A percentile compares a stretch with the other conserved stretches of the same genome.
Conservation (phyloP, 192 early-diverging fungal genomes). For the Phlyctochytrium arcticum region DNA sequence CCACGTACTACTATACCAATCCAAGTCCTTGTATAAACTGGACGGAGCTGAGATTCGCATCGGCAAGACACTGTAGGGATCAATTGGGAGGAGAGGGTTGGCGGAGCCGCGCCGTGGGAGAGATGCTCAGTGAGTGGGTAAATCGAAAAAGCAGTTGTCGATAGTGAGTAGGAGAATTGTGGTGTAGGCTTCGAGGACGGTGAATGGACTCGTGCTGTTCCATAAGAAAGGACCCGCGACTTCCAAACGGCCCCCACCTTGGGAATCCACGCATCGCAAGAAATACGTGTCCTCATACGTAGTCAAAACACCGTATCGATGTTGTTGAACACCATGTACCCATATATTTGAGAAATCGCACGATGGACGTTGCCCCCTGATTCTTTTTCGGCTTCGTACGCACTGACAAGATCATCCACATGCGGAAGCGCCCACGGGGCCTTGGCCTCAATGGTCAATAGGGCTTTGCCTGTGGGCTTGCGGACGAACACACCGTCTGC, state of each 20-base stretch:
- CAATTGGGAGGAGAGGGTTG: too few species aligned
- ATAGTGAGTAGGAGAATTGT: background rate
- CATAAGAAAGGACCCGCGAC: background rate
- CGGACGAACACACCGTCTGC: background rate
- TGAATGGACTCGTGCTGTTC: background rate
- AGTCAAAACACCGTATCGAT: constrained; percentile 12
- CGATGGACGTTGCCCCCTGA: too few species aligned
- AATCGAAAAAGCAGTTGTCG: constrained; percentile 5
- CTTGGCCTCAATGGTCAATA: constrained; percentile 3
- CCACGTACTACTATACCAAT: too few species aligned
- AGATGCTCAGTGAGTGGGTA: constrained; percentile 8
- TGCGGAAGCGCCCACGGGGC: constrained; percentile 4
- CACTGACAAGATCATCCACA: background rate
- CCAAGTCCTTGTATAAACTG: too few species aligned
- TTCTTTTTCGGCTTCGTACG: too few species aligned
- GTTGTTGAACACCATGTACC: constrained; percentile 17
- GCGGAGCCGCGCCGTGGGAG: too few species aligned
- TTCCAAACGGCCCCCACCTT: background rate
- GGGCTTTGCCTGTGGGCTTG: background rate
- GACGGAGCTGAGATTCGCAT: too few species aligned
- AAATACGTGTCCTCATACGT: constrained; percentile 5
- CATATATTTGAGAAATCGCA: constrained; percentile 6
- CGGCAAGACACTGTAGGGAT: too few species aligned
- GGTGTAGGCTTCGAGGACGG: background rate
- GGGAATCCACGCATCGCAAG: background rate